These are phyloP conservation scores for Torrubiella hemipterigena DNA, from an alignment of 2,329 filamentous ascomycete species.

Conservation along the genomic window DNA sequence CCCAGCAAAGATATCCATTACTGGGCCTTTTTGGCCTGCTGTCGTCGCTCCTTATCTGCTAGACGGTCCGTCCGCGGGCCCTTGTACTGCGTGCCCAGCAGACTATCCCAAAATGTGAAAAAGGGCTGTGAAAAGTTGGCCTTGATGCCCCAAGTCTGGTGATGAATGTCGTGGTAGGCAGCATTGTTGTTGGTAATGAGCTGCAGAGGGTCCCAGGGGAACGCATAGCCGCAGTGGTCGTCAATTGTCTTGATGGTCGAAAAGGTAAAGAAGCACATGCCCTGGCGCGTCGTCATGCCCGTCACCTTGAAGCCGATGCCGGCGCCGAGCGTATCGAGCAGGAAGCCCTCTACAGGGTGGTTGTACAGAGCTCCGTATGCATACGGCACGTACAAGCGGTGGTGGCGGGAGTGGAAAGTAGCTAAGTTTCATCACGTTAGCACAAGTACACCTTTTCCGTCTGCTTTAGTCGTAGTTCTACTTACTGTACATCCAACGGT, in stretches of 20 bases:
- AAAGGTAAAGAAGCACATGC: conserved; percentile 78
- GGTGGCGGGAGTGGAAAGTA: conserved; percentile 87
- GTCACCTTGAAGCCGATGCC: conserved; percentile 72
- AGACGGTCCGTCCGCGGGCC: conserved; percentile 40
- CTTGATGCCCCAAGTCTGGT: conserved; percentile 99
- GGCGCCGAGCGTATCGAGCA: conserved; percentile 82
- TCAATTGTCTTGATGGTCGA: conserved; percentile 95
- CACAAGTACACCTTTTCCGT: neutral
- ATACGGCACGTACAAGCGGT: conserved; percentile 94
- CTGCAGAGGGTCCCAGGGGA: conserved; percentile 91
- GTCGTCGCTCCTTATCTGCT: conserved; percentile 21
- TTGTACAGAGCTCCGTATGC: conserved; percentile 96
- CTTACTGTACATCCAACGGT: conserved; percentile 93
- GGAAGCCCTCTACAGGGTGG: conserved; percentile 86
- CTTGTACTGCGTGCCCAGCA: conserved; percentile 73
- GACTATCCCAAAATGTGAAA: conserved; percentile 88
- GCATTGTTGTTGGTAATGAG: conserved; percentile 90
- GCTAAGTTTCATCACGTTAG: conserved; percentile 31
- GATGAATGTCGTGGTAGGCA: conserved; percentile 93
- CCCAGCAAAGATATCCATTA: no score
- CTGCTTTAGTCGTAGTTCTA: conserved; percentile 35
- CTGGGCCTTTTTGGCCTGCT: neutral
- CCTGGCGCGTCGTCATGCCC: conserved; percentile 73
- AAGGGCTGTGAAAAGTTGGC: conserved; percentile 84
- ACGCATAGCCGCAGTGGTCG: conserved; percentile 92